Evolutionary conservation across 768 basidiomycete genomes (phyloP).

Genomic region (Tylopilus balloui): DNA sequence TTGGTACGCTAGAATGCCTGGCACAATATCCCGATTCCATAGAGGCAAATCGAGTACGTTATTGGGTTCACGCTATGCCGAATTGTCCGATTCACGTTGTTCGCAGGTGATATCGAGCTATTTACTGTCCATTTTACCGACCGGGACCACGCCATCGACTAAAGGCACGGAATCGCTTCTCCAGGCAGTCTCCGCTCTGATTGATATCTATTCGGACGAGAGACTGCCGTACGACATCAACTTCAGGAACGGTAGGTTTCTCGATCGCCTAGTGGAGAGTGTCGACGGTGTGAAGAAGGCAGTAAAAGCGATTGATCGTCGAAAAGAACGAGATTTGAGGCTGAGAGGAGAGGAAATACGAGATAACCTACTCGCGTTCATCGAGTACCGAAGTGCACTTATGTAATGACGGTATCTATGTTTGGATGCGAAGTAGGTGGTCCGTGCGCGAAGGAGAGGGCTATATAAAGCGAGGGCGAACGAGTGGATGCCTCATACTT

Average conservation of each 20-base stretch:
- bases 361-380: slow-evolving; percentile 72
- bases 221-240: slow-evolving; percentile 72
- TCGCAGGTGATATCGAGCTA: slow-evolving; percentile 59
- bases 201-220: slow-evolving; percentile 95
- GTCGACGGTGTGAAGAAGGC: slow-evolving; percentile 59
- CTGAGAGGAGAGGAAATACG: slow-evolving; percentile 70
- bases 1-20: slow-evolving; percentile 82
- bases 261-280: slow-evolving; percentile 51
- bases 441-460: slow-evolving; percentile 22
- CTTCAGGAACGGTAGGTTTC: slow-evolving; percentile 60
- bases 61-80: slow-evolving; percentile 10
- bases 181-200: slow-evolving; percentile 75
- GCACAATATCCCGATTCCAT: slow-evolving; percentile 64
- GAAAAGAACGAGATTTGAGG: slow-evolving; percentile 60
- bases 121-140: slow-evolving; percentile 60
- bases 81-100: background rate
- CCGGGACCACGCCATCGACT: slow-evolving; percentile 34
- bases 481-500: slow-evolving; percentile 35
- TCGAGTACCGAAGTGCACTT: slow-evolving; percentile 59
- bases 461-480: slow-evolving; percentile 29
- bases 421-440: slow-evolving; percentile 10
- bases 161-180: slow-evolving; percentile 65
- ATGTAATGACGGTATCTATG: background rate
- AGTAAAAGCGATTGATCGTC: slow-evolving; percentile 61
- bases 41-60: slow-evolving; percentile 47